Conservation (phyloP, 441 rosid species). For the Metrosideros polymorpha region DNA sequence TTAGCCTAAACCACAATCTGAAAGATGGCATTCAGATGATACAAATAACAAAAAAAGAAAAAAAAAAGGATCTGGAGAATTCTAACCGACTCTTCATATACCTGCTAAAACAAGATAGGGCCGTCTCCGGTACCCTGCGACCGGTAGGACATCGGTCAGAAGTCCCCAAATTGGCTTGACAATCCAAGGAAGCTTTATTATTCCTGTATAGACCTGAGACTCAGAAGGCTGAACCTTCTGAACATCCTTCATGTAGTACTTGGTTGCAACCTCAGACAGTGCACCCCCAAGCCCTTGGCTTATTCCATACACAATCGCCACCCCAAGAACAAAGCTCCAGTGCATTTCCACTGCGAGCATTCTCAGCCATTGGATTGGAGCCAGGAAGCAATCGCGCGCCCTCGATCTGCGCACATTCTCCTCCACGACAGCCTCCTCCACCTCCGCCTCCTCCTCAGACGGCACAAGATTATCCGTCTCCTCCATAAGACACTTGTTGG, state of each 20-base stretch:
- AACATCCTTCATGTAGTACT: constrained; percentile 96
- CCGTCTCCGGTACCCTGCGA: constrained; percentile 62
- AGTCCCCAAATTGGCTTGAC: constrained; percentile 96
- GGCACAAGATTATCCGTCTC: constrained; percentile 26
- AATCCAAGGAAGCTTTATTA: constrained; percentile 80
- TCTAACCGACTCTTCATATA: not conserved
- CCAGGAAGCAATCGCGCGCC: constrained; percentile 21
- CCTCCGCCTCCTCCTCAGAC: constrained; percentile 14
- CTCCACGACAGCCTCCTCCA: not conserved
- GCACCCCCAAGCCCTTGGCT: constrained; percentile 94
- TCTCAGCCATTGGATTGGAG: constrained; percentile 67
- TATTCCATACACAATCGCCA: constrained; percentile 66
- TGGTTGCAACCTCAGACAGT: constrained; percentile 56
- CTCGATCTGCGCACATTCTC: constrained; percentile 11
- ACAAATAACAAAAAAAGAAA: not conserved
- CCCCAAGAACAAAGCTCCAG: constrained; percentile 91
- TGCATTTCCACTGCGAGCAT: constrained; percentile 73
- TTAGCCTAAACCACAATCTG: not conserved
- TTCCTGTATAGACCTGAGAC: constrained; percentile 71
- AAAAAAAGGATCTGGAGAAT: not conserved
- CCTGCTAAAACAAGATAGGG: constrained; percentile 75
- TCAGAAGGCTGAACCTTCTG: constrained; percentile 94
- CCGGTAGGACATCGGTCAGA: constrained; percentile 80
- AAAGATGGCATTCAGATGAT: not conserved
- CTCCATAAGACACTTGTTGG: not conserved